Evolutionary conservation across 2,329 filamentous ascomycete species (phyloP).

Genomic region (Botrytis byssoidea): DNA sequence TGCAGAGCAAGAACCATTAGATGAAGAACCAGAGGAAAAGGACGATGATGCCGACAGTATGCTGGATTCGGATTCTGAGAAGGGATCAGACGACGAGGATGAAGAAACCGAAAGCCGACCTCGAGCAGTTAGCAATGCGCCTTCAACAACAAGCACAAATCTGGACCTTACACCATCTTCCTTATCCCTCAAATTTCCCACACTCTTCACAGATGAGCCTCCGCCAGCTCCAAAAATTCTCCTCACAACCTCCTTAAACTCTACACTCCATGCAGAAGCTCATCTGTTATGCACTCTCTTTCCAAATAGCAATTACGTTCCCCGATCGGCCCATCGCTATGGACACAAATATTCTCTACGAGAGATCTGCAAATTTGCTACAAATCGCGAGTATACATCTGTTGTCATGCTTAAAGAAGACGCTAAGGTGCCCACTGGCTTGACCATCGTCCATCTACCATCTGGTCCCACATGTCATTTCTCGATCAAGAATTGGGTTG

Average conservation of each 20-base stretch:
- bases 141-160: constrained; percentile 62
- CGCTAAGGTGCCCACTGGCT: constrained; percentile 75
- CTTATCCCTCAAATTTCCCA: constrained; percentile 60
- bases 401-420: constrained; percentile 87
- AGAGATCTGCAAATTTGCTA: constrained; percentile 84
- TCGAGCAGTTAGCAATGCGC: constrained; percentile 42
- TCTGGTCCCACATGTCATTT: constrained; percentile 91
- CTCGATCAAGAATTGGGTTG: constrained; percentile 83
- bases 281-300: constrained; percentile 76
- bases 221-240: constrained; percentile 76
- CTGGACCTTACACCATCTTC: constrained; percentile 62
- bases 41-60: constrained; percentile 72
- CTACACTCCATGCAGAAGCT: constrained; percentile 81
- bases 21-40: constrained; percentile 45
- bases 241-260: constrained; percentile 87
- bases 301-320: constrained; percentile 78
- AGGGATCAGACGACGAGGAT: constrained; percentile 48
- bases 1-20: constrained; percentile 45
- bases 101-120: constrained; percentile 44
- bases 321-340: constrained; percentile 78
- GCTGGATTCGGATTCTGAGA: constrained; percentile 59
- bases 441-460: constrained; percentile 83
- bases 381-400: constrained; percentile 78
- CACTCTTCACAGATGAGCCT: constrained; percentile 58
- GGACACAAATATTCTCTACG: constrained; percentile 87